Conservation (phyloP, 2,329 filamentous ascomycete species). For the Akanthomyces dipterigenus region DNA sequence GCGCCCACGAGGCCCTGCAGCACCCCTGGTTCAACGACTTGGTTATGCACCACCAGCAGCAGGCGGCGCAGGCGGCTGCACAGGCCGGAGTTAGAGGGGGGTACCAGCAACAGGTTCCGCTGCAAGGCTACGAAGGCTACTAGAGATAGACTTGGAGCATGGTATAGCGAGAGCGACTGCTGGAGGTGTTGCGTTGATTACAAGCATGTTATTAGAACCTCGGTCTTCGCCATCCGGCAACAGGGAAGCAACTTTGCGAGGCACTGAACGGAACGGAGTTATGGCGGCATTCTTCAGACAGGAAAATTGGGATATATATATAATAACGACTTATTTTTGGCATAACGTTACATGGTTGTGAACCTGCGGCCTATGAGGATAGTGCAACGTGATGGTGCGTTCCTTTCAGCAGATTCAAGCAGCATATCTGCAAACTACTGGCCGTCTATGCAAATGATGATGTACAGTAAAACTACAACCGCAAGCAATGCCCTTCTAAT, state of each 20-base stretch:
- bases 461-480: conserved; percentile 1
- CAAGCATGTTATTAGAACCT: neutral
- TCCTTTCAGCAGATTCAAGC: too few relatives aligned
- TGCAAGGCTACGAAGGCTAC: conserved; percentile 32
- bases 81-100: conserved; percentile 26
- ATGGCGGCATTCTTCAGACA: conserved; percentile 2
- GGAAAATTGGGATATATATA: conserved; percentile 1
- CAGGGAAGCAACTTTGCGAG: neutral
- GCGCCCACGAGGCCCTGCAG: conserved; percentile 75
- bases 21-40: conserved; percentile 90
- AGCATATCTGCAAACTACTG: neutral
- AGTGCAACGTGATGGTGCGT: too few relatives aligned
- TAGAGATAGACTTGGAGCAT: conserved; percentile 16
- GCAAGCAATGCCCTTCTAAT: conserved; percentile 15
- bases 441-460: neutral
- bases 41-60: conserved; percentile 48
- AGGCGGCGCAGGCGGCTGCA: conserved; percentile 27
- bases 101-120: conserved; percentile 33
- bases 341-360: neutral
- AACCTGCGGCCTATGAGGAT: neutral
- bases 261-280: conserved; percentile 9
- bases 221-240: neutral
- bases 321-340: neutral
- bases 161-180: neutral
- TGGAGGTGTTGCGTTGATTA: neutral